Percentiles rank a stretch among this genome's conserved stretches.
These are phyloP conservation scores for Geosmithia flava DNA, from an alignment of 2,329 filamentous ascomycete genomes.

Conservation along the genomic window DNA sequence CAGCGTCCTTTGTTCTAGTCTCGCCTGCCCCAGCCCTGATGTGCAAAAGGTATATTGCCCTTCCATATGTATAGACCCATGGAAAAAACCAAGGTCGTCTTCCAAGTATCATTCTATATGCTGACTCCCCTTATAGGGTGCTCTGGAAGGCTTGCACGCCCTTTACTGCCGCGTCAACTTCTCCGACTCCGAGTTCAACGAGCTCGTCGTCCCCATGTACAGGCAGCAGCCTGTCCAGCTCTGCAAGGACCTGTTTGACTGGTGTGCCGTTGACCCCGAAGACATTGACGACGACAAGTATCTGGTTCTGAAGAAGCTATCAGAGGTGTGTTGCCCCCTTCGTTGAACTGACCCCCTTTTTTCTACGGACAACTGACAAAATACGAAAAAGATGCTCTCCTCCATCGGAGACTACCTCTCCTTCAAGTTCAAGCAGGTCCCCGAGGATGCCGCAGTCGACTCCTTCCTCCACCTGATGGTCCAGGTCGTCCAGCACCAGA, in stretches of 20 bases:
- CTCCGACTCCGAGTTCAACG: constrained; percentile 64
- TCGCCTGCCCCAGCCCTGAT: constrained; percentile 57
- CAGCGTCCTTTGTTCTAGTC: constrained; percentile 54
- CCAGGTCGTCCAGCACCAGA: constrained; percentile 69
- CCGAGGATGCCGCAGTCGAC: constrained; percentile 50
- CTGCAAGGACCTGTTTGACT: constrained; percentile 63
- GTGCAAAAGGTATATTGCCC: constrained; percentile 51
- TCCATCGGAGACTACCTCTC: constrained; percentile 77
- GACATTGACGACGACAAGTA: constrained; percentile 90
- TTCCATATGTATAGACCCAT: not conserved
- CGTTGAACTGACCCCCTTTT: not conserved
- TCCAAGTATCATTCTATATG: not conserved
- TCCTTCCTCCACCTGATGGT: constrained; percentile 72
- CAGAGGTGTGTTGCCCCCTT: constrained; percentile 52
- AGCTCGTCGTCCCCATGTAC: constrained; percentile 71
- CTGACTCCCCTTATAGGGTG: constrained; percentile 39
- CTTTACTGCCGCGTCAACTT: constrained; percentile 67
- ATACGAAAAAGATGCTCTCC: constrained; percentile 55
- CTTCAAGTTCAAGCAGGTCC: constrained; percentile 57
- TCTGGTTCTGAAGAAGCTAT: constrained; percentile 82
- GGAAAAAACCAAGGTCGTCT: not conserved
- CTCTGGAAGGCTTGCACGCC: constrained; percentile 72
- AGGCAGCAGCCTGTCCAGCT: constrained; percentile 57
- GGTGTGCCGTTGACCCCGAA: constrained; percentile 66
- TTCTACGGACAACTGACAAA: constrained; percentile 3